Evolutionary conservation across 148 eudicot genomes (phyloP).

Genomic region (Arbutus unedo): DNA sequence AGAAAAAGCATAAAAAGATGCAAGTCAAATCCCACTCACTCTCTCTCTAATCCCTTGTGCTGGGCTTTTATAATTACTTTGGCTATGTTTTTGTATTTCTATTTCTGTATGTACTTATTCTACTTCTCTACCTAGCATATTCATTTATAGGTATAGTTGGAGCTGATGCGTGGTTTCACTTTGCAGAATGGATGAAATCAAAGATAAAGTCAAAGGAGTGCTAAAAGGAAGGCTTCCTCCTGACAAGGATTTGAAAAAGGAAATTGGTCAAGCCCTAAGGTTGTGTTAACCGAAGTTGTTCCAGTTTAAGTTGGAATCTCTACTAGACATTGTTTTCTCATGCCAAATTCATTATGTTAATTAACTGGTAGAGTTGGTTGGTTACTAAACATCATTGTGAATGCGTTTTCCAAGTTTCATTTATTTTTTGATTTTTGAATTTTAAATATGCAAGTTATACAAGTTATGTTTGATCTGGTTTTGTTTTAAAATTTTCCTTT

Average conservation of each 20-base stretch:
- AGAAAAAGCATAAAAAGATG: conserved; percentile 75
- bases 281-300: conserved; percentile 20
- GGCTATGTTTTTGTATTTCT: not conserved
- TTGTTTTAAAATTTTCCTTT: not conserved
- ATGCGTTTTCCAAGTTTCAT: not conserved
- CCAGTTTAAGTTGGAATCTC: conserved; percentile 8
- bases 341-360: not conserved
- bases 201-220: conserved; percentile 70
- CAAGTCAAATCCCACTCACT: conserved; percentile 35
- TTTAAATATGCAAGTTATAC: not conserved
- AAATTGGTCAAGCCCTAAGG: conserved; percentile 68
- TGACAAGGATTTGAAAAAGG: conserved; percentile 69
- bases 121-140: not conserved
- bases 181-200: conserved; percentile 76
- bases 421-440: not conserved
- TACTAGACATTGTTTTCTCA: not conserved
- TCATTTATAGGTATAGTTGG: conserved; percentile 1
- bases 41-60: not conserved
- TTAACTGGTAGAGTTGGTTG: conserved; percentile 3
- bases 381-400: not conserved
- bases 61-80: not conserved
- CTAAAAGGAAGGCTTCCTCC: conserved; percentile 90
- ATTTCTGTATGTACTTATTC: conserved; percentile 3
- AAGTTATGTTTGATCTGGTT: not conserved
- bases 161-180: conserved; percentile 29